phyloP scores from a whole-genome alignment of 2,329 filamentous ascomycete species.

The Claviceps humidiphila region DNA sequence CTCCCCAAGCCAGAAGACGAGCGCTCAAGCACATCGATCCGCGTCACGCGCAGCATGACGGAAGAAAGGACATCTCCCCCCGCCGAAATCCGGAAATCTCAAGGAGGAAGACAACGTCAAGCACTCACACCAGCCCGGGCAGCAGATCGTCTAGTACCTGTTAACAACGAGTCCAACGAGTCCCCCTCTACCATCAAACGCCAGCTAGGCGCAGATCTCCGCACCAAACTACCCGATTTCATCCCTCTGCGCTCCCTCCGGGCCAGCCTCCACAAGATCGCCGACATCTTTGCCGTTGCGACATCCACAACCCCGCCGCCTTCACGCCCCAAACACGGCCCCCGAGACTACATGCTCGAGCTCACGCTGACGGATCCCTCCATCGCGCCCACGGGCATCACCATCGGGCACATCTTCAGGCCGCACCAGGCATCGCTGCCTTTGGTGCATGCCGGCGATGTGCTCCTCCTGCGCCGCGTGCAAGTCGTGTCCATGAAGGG shows the following conservation, averaged over 20 bases:
- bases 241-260: conserved; percentile 38
- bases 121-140: neutral
- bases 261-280: conserved; percentile 31
- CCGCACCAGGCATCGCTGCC: conserved; percentile 45
- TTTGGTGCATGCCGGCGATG: conserved; percentile 40
- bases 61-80: conserved; percentile 1
- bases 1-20: conserved; percentile 1
- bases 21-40: neutral
- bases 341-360: conserved; percentile 45
- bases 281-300: conserved; percentile 43
- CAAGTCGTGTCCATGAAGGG: conserved; percentile 38
- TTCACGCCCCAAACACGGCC: conserved; percentile 41
- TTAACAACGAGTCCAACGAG: conserved; percentile 13
- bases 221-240: conserved; percentile 38
- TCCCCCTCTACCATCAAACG: conserved; percentile 26
- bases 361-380: conserved; percentile 46
- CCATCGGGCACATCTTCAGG: conserved; percentile 44
- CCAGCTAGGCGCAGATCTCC: conserved; percentile 32
- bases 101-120: neutral
- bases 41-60: conserved; percentile 13
- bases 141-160: conserved; percentile 11
- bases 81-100: conserved; percentile 1
- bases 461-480: conserved; percentile 44
- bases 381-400: conserved; percentile 33
- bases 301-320: conserved; percentile 37